Evolutionary conservation across 208 protist genomes (phyloP).

Genomic region (Naegleria lovaniensis): DNA sequence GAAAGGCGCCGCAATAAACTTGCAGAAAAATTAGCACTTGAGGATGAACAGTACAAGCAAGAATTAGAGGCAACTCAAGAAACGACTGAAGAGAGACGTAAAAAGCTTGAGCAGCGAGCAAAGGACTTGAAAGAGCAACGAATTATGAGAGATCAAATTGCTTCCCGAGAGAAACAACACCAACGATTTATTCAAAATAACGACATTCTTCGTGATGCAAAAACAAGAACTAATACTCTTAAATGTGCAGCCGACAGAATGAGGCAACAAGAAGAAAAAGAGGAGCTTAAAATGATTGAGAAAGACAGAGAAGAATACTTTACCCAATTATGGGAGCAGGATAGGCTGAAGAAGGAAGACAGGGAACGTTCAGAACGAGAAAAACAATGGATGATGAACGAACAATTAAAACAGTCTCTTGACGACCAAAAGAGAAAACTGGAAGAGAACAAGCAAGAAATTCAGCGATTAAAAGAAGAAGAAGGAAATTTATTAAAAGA

Average conservation of each 20-base stretch:
- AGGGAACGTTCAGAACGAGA: background rate
- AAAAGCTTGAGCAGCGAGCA: background rate
- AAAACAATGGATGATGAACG: background rate
- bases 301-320: background rate
- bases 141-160: background rate
- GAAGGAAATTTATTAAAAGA: conserved; percentile 1
- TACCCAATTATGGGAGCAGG: conserved; percentile 21
- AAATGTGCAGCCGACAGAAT: background rate
- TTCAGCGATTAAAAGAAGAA: conserved; percentile 2
- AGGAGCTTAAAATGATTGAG: background rate
- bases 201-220: conserved; percentile 8
- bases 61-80: conserved; percentile 21
- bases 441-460: conserved; percentile 1
- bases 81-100: conserved; percentile 2
- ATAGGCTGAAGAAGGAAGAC: conserved; percentile 15
- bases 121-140: conserved; percentile 14
- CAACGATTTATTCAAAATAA: conserved; percentile 3
- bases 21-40: background rate
- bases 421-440: conserved; percentile 23
- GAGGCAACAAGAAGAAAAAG: background rate
- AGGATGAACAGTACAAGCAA: conserved; percentile 5
- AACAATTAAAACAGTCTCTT: background rate
- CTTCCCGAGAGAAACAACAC: background rate
- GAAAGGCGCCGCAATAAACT: background rate
- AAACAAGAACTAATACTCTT: background rate